Conservation (phyloP, 2,329 filamentous ascomycete genomes). For the Clarireedia hainanense region DNA sequence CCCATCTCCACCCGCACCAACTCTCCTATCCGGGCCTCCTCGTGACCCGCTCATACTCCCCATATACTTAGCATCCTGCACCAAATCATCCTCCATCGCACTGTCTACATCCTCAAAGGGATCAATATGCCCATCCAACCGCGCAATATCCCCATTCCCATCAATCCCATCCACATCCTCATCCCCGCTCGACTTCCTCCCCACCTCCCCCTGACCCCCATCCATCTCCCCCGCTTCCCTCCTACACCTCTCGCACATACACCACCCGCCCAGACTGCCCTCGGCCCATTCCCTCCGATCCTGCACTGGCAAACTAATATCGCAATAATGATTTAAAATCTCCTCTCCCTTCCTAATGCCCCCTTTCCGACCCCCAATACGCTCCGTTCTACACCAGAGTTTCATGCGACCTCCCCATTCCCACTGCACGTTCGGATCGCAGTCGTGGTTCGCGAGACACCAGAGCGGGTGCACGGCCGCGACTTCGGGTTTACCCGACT, state of each 20-base stretch:
- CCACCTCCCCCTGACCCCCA: not conserved
- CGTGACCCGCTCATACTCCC: too few species aligned
- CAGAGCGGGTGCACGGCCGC: slow-evolving; percentile 91
- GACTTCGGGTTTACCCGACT: slow-evolving; percentile 79
- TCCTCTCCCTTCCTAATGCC: slow-evolving; percentile 75
- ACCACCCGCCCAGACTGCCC: slow-evolving; percentile 81
- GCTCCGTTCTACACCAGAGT: slow-evolving; percentile 53
- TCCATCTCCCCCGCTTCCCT: slow-evolving; percentile 48
- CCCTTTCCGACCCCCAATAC: slow-evolving; percentile 43
- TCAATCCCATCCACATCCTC: not conserved
- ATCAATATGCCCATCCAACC: too few species aligned
- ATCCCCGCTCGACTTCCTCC: not conserved
- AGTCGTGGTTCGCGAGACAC: slow-evolving; percentile 95
- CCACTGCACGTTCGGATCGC: slow-evolving; percentile 91
- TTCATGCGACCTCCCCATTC: slow-evolving; percentile 79
- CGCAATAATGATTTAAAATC: slow-evolving; percentile 90
- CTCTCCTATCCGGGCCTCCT: too few species aligned
- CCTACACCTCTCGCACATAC: slow-evolving; percentile 76
- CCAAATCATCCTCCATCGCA: too few species aligned
- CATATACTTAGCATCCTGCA: too few species aligned
- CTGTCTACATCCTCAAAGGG: too few species aligned
- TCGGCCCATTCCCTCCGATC: slow-evolving; percentile 82
- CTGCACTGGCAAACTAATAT: slow-evolving; percentile 68
- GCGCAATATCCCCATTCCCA: not conserved
- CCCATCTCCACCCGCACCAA: too few species aligned